Evolutionary conservation across 225 moss, liverwort and hornwort genomes (phyloP).

Genomic region (Lunularia cruciata): DNA sequence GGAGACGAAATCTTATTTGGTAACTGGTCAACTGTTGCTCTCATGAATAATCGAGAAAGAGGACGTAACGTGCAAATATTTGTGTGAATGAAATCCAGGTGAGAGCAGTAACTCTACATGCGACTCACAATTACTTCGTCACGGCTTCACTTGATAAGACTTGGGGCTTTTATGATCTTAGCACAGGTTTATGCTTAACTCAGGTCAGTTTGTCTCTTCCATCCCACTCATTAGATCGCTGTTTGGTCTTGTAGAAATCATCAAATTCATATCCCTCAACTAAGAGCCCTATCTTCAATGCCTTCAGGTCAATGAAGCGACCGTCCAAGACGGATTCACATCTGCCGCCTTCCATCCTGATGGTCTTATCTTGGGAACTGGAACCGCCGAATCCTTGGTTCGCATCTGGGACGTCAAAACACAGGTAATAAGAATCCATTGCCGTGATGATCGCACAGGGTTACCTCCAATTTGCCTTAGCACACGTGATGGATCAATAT

Average conservation of each 20-base stretch:
- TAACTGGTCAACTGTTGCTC: too few relatives aligned
- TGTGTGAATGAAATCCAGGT: constrained; percentile 48
- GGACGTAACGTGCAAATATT: too few relatives aligned
- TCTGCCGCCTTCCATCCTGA: constrained; percentile 98
- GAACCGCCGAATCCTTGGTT: constrained; percentile 91
- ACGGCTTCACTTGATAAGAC: constrained; percentile 87
- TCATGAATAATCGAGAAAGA: too few relatives aligned
- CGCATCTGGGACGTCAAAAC: constrained; percentile 99
- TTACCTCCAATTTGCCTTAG: too few relatives aligned
- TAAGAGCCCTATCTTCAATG: background rate
- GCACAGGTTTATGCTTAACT: constrained; percentile 76
- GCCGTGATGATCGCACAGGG: too few relatives aligned
- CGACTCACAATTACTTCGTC: constrained; percentile 93
- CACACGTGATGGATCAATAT: too few relatives aligned
- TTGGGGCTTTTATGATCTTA: constrained; percentile 61
- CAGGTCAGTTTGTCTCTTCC: constrained; percentile 68
- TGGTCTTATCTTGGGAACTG: constrained; percentile 91
- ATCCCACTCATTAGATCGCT: too few relatives aligned
- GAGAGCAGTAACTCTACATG: constrained; percentile 93
- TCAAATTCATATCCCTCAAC: too few relatives aligned
- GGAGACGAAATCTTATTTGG: too few relatives aligned
- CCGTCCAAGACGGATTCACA: constrained; percentile 88
- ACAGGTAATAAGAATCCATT: constrained; percentile 48
- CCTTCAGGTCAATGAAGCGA: constrained; percentile 73
- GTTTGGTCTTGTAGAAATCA: too few relatives aligned